A percentile compares a stretch with the other conserved stretches of the same genome.
Conservation (phyloP, 148 eudicot genomes). For the Chenopodium berlandieri region DNA sequence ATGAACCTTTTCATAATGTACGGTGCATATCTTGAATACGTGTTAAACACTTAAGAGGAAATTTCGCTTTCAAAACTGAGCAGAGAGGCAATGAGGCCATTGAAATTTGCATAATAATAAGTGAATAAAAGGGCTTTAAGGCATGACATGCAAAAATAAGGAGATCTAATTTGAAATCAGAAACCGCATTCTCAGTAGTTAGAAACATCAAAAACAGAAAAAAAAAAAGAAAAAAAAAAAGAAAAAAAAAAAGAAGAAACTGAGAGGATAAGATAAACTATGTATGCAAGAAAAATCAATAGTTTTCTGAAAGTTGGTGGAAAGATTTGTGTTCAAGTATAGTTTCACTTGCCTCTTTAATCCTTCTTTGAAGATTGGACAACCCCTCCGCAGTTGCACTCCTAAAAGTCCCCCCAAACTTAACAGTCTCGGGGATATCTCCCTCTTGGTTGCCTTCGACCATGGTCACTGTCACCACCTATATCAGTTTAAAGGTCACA, state of each 20-base stretch:
- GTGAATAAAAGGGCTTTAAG: neutral
- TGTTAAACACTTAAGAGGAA: neutral
- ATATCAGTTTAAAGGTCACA: neutral
- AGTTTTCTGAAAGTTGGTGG: neutral
- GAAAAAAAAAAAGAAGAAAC: neutral
- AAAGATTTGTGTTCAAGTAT: neutral
- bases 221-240: no score
- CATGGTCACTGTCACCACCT: slow-evolving; percentile 33
- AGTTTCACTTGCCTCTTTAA: slow-evolving; percentile 30
- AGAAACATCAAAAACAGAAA: no score
- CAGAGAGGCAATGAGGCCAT: neutral
- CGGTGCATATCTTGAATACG: neutral
- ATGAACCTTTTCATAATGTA: neutral
- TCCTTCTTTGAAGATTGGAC: slow-evolving; percentile 25
- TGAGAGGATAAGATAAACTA: neutral
- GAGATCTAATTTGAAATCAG: neutral
- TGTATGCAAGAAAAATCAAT: neutral
- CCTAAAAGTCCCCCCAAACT: slow-evolving; percentile 38
- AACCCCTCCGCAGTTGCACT: slow-evolving; percentile 33
- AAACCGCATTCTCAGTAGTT: neutral
- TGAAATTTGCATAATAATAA: neutral
- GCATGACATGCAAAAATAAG: neutral
- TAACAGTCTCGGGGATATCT: slow-evolving; percentile 32
- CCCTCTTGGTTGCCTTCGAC: slow-evolving; percentile 25
- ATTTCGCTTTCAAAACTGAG: neutral